Conservation (phyloP, 768 basidiomycete genomes). For the Termitomyces sp. region DNA sequence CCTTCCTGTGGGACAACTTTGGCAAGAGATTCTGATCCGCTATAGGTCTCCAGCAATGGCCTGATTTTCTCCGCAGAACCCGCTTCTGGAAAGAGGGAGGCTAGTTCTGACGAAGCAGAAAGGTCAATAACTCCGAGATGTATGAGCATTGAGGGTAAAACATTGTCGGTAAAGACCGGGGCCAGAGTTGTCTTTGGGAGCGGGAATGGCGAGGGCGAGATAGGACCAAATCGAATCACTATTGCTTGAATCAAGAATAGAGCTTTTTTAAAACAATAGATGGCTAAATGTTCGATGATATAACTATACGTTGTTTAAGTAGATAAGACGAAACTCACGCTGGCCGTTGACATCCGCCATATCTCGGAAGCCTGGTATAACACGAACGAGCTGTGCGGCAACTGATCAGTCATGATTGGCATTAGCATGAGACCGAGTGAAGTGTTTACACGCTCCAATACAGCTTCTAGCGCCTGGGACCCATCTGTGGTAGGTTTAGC, state of each 20-base stretch:
- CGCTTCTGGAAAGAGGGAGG: conserved; percentile 43
- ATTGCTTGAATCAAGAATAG: conserved; percentile 76
- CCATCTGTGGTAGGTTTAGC: conserved; percentile 18
- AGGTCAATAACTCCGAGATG: conserved; percentile 73
- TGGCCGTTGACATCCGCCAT: conserved; percentile 60
- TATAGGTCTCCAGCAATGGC: conserved; percentile 27
- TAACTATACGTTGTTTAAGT: not conserved
- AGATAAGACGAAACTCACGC: conserved; percentile 36
- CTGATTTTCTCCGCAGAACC: conserved; percentile 30
- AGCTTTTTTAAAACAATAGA: conserved; percentile 89
- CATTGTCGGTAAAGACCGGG: conserved; percentile 77
- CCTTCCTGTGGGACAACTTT: conserved; percentile 28
- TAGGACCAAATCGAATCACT: conserved; percentile 55
- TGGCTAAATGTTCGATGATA: conserved; percentile 34
- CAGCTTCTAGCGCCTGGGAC: conserved; percentile 41
- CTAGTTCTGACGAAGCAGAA: conserved; percentile 39
- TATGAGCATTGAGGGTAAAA: conserved; percentile 76
- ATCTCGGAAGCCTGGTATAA: conserved; percentile 80
- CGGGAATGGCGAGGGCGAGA: conserved; percentile 49
- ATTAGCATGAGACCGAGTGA: not conserved
- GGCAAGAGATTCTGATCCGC: conserved; percentile 7
- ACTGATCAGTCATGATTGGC: conserved; percentile 6
- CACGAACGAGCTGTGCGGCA: conserved; percentile 55
- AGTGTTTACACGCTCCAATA: conserved; percentile 59
- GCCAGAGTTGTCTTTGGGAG: conserved; percentile 52